Evolutionary conservation across 345 rosid species (phyloP), one percentile per base, ranked within the genome.

Genomic region (Acer campestre): DNA sequence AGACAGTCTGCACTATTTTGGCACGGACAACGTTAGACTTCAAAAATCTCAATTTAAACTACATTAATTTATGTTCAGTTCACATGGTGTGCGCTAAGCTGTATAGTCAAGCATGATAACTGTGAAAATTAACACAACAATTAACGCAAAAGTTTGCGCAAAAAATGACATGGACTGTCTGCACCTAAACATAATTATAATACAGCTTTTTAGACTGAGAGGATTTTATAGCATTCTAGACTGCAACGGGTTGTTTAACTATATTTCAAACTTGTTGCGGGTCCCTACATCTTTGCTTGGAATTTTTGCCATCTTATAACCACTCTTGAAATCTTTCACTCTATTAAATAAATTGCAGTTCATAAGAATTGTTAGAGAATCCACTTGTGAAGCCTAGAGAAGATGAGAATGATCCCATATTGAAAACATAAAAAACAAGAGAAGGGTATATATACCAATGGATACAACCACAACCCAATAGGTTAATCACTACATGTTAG

Each of bases 231-330:
- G 23, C 20, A 53, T 49, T 42, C 61, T 49, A 23, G 13, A 0
- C 4, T 69, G 18, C 61, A 7, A 49, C 25, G n/a, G 61, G 61
- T 5, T 71, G 62, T 31, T 71, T 35, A 71, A 56, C 22, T 71
- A n/a, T 71, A 12, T 31, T 2, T 20, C 42, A 20, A 12, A 46
- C 49, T 10, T 46, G 13, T 46, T 46, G 49, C 0, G 3, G 42
- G 23, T 58, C 13, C n/a, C 46, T 48, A 63, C 6, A 10, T 27
- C 44, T 74, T 12, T 74, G 58, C 46, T 73, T 73, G 65, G 20
- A 16, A 25, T 23, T 48, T 74, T 29, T 63, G 61, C 48, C 13
- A 0, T 46, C 61, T 62, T 10, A 48, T 63, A 10, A 10, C 48
- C 61, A 17, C 65, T 62, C 61, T 63, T 63, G 58, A 61, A 22